Evolutionary conservation across 257 asterid genomes (phyloP).

Genomic region (Solanum sejunctum): DNA sequence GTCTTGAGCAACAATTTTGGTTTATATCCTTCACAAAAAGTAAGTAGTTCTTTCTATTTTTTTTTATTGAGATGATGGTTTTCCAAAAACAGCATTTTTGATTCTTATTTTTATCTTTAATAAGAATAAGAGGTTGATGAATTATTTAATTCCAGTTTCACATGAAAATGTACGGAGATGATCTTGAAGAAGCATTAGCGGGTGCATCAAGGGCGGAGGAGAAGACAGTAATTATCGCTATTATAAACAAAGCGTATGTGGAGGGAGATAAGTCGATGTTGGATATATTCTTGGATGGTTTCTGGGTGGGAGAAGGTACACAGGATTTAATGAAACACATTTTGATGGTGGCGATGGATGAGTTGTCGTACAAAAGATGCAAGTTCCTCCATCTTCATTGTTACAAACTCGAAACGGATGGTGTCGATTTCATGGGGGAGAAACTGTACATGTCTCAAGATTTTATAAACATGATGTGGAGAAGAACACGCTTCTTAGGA

Average conservation of each 20-base stretch:
- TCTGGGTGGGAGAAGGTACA: conserved; percentile 40
- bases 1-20: not conserved
- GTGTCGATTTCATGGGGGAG: conserved; percentile 26
- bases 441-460: conserved; percentile 30
- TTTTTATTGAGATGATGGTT: no score
- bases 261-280: conserved; percentile 42
- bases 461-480: conserved; percentile 46
- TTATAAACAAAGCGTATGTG: conserved; percentile 32
- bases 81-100: not conserved
- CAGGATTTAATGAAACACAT: conserved; percentile 9
- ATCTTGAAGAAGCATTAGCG: conserved; percentile 19
- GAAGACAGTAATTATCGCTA: conserved; percentile 30
- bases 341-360: conserved; percentile 36
- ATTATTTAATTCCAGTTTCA: not conserved
- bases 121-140: not conserved
- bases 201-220: conserved; percentile 8
- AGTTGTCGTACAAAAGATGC: conserved; percentile 30
- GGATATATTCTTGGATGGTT: conserved; percentile 40
- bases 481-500: conserved; percentile 23
- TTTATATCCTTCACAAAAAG: not conserved
- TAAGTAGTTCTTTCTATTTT: not conserved
- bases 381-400: conserved; percentile 26
- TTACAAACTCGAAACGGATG: conserved; percentile 31
- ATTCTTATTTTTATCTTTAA: not conserved
- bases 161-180: not conserved